Evolutionary conservation across 129 eudicot genomes (phyloP).

Genomic region (Erigeron canadensis): DNA sequence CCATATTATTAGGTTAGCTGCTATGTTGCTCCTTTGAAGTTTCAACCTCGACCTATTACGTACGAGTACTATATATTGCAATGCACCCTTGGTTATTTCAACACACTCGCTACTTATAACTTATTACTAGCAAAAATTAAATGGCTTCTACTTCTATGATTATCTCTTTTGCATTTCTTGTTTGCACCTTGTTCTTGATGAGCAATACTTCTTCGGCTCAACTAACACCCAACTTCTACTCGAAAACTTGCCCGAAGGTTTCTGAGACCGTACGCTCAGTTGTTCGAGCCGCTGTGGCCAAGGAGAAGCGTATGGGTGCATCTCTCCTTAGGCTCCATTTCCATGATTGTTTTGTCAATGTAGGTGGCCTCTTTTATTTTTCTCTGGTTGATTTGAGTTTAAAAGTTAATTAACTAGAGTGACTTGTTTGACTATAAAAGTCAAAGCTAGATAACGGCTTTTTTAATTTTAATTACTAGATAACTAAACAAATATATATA

Average conservation of each 20-base stretch:
- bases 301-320: constrained; percentile 36
- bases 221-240: constrained; percentile 43
- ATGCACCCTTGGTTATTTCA: neutral
- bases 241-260: constrained; percentile 52
- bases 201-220: constrained; percentile 40
- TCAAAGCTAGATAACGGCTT: neutral
- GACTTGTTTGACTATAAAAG: neutral
- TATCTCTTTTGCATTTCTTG: constrained; percentile 23
- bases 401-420: neutral
- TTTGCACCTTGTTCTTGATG: constrained; percentile 32
- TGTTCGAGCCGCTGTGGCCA: constrained; percentile 37
- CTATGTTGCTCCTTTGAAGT: neutral
- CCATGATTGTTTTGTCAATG: constrained; percentile 41
- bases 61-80: constrained; percentile 21
- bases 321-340: constrained; percentile 40
- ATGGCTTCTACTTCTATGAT: constrained; percentile 24
- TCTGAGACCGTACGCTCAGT: constrained; percentile 32
- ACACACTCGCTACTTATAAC: constrained; percentile 5
- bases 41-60: constrained; percentile 4
- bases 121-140: neutral
- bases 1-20: too few species aligned
- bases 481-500: too few species aligned
- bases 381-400: neutral
- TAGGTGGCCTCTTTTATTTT: neutral
- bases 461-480: too few species aligned